These are phyloP conservation scores for Clonostachys rosea DNA, from an alignment of 2,329 filamentous ascomycete species.

Conservation along the genomic window DNA sequence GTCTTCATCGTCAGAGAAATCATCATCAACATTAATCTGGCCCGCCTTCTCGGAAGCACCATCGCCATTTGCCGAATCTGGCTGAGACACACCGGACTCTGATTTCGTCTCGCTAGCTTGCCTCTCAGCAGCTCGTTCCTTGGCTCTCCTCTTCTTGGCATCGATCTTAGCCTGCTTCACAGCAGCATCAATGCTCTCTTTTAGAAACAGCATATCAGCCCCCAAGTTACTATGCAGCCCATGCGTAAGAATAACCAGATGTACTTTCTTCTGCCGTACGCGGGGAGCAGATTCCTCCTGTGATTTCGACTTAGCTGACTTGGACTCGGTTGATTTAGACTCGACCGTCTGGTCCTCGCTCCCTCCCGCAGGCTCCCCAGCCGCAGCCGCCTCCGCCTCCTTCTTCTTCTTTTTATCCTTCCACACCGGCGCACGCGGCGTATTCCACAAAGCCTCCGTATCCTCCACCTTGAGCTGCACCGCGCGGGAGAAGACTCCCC, in stretches of 20 bases:
- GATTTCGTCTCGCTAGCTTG: neutral
- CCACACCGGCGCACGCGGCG: slow-evolving; percentile 72
- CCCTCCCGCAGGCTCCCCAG: slow-evolving; percentile 1
- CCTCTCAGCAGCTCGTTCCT: slow-evolving; percentile 31
- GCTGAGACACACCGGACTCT: neutral
- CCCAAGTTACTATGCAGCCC: slow-evolving; percentile 94
- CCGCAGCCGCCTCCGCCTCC: slow-evolving; percentile 17
- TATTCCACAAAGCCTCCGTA: slow-evolving; percentile 87
- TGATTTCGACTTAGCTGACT: slow-evolving; percentile 15
- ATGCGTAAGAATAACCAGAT: slow-evolving; percentile 89
- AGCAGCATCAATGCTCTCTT: slow-evolving; percentile 90
- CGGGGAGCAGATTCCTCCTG: slow-evolving; percentile 5
- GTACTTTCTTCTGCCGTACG: slow-evolving; percentile 68
- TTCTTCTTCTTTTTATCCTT: slow-evolving; percentile 25
- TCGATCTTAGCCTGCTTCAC: slow-evolving; percentile 70
- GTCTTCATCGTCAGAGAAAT: slow-evolving; percentile 34
- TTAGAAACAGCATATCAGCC: slow-evolving; percentile 93
- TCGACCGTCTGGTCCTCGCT: slow-evolving; percentile 23
- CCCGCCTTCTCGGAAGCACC: too few relatives aligned
- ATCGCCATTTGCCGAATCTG: too few relatives aligned
- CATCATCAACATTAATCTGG: slow-evolving; percentile 1
- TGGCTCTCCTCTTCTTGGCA: slow-evolving; percentile 55
- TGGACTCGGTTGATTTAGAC: slow-evolving; percentile 23
- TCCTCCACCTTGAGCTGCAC: slow-evolving; percentile 78
- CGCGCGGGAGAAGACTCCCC: slow-evolving; percentile 81